Conservation (phyloP, 306 rosid genomes). For the Trifolium pratense region DNA sequence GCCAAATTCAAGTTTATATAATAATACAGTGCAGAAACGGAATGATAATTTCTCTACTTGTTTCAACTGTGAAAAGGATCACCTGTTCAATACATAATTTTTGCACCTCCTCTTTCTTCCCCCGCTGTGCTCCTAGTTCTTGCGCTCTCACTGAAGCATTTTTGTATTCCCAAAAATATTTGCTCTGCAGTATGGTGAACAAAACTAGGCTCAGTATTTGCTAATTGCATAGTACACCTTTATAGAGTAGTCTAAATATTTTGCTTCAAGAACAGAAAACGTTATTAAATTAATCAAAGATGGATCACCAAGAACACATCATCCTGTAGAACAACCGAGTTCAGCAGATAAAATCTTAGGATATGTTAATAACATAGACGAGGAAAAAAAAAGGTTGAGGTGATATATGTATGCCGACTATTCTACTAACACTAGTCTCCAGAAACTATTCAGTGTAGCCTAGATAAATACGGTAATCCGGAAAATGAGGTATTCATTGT, state of each 20-base stretch:
- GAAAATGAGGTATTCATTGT: neutral
- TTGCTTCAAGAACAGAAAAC: constrained; percentile 9
- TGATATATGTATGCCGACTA: constrained; percentile 7
- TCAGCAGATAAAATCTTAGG: constrained; percentile 20
- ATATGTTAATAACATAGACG: neutral
- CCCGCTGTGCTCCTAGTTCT: constrained; percentile 54
- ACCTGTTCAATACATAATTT: constrained; percentile 71
- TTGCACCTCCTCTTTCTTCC: constrained; percentile 68
- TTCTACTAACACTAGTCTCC: constrained; percentile 20
- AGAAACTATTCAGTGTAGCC: neutral
- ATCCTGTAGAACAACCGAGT: constrained; percentile 11
- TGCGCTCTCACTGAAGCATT: constrained; percentile 51
- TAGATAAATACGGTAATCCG: constrained; percentile 18
- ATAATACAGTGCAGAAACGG: constrained; percentile 22
- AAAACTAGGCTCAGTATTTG: constrained; percentile 40
- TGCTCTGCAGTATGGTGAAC: constrained; percentile 57
- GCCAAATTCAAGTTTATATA: constrained; percentile 30
- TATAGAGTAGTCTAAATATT: neutral
- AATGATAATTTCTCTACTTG: constrained; percentile 22
- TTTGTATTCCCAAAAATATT: constrained; percentile 68
- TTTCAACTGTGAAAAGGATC: constrained; percentile 29
- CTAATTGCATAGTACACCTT: constrained; percentile 5
- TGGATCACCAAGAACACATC: constrained; percentile 2
- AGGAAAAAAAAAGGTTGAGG: neutral
- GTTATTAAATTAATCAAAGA: neutral